A percentile compares a stretch with the other conserved stretches of the same genome.
Evolutionary conservation across 768 basidiomycete species (phyloP).

Genomic region (Psilocybe sp.): DNA sequence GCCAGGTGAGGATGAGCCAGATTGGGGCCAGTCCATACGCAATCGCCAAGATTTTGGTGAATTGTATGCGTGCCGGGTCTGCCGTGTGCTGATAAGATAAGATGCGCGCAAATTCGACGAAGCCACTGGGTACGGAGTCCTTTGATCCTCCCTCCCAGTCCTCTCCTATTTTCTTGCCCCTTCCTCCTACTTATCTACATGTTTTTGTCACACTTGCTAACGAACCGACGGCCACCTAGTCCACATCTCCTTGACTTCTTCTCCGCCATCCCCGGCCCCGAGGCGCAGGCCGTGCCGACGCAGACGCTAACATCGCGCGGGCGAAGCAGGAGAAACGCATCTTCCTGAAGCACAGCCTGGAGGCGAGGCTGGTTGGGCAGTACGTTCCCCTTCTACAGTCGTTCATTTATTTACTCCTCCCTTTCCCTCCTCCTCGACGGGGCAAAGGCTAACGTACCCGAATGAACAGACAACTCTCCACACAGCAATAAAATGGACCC

Average conservation of each 20-base stretch:
- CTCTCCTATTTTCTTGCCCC: too few species aligned
- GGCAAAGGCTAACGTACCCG: background rate
- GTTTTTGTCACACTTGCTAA: too few species aligned
- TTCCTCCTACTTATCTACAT: too few species aligned
- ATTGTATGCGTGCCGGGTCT: too few species aligned
- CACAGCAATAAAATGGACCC: slow-evolving; percentile 78
- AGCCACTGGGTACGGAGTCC: too few species aligned
- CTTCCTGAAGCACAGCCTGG: slow-evolving; percentile 92
- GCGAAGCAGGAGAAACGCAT: slow-evolving; percentile 89
- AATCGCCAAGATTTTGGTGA: too few species aligned
- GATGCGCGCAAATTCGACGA: too few species aligned
- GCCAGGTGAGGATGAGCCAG: too few species aligned
- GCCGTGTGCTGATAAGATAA: too few species aligned
- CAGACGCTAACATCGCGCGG: slow-evolving; percentile 91
- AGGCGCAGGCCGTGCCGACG: slow-evolving; percentile 75
- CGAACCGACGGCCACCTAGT: too few species aligned
- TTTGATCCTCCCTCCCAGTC: background rate
- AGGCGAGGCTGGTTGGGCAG: slow-evolving; percentile 82
- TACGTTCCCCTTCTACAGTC: slow-evolving; percentile 22
- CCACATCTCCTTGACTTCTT: slow-evolving; percentile 91
- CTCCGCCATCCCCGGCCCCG: slow-evolving; percentile 68
- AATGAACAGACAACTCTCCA: slow-evolving; percentile 63
- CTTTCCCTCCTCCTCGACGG: background rate
- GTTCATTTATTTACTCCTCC: background rate
- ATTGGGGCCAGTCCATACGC: too few species aligned